Evolutionary conservation across 2,329 filamentous ascomycete species (phyloP).

Genomic region (Cladosporium sp.): DNA sequence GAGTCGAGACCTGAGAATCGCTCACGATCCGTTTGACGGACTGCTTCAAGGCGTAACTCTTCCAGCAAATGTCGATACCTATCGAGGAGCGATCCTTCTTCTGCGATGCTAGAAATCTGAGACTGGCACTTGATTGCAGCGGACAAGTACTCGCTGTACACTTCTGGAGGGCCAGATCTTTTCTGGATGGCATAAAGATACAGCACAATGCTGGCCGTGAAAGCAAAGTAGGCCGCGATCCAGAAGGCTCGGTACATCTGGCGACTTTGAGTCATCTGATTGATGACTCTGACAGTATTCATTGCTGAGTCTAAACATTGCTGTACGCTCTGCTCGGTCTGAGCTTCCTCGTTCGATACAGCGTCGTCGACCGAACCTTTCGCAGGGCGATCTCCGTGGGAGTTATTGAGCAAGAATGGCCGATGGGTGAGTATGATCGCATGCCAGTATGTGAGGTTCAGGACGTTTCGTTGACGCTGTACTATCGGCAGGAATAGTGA

Average conservation of each 20-base stretch:
- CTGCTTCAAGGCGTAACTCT: constrained; percentile 52
- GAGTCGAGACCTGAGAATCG: not conserved
- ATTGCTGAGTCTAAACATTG: not conserved
- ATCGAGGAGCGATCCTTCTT: constrained; percentile 12
- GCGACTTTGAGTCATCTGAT: constrained; percentile 5
- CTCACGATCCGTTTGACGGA: not conserved
- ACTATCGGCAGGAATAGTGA: constrained; percentile 52
- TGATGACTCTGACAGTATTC: not conserved
- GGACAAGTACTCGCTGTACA: not conserved
- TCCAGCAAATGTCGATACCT: constrained; percentile 10
- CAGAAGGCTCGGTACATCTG: constrained; percentile 12
- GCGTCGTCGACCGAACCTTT: not conserved
- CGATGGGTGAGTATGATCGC: constrained; percentile 51
- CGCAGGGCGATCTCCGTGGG: not conserved
- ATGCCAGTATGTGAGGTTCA: constrained; percentile 58
- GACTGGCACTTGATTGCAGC: constrained; percentile 7
- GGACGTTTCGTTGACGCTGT: constrained; percentile 55
- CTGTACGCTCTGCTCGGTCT: not conserved
- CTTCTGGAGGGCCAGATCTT: not conserved
- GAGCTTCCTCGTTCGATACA: not conserved
- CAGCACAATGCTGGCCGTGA: constrained; percentile 10
- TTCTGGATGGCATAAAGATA: constrained; percentile 4
- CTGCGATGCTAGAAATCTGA: constrained; percentile 12
- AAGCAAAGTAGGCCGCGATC: constrained; percentile 14
- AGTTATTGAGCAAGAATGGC: not conserved